A percentile compares a stretch with the other conserved stretches of the same genome.
phyloP scores from a whole-genome alignment of 305 asterid species.

The Euphrasia arctica region DNA sequence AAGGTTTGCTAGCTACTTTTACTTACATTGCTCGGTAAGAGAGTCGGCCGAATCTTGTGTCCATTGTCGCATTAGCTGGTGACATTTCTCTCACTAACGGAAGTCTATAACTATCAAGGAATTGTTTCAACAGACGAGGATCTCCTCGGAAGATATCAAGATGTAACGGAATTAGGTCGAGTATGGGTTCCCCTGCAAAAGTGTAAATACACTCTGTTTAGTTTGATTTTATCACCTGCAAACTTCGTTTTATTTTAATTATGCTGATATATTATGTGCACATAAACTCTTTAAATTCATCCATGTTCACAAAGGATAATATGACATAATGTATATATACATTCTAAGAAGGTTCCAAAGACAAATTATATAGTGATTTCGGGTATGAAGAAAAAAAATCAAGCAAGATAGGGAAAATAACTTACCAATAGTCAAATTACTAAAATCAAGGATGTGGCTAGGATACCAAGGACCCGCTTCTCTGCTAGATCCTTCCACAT shows the following conservation, averaged over 20 bases:
- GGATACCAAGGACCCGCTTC: conserved; percentile 58
- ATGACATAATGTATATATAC: too few species aligned
- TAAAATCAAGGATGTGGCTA: conserved; percentile 84
- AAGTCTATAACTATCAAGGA: conserved; percentile 71
- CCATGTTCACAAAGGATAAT: conserved; percentile 6
- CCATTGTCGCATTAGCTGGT: conserved; percentile 29
- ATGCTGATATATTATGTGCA: neutral
- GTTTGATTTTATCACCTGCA: neutral
- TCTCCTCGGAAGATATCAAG: conserved; percentile 90
- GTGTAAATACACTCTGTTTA: conserved; percentile 7
- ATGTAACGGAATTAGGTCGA: conserved; percentile 76
- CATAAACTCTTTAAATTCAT: conserved; percentile 7
- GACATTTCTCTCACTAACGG: conserved; percentile 49
- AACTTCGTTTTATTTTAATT: conserved; percentile 4
- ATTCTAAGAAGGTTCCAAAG: conserved; percentile 16
- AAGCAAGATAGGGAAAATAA: conserved; percentile 27
- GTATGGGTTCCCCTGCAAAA: conserved; percentile 76
- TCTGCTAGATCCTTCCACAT: conserved; percentile 27
- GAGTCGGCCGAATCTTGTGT: conserved; percentile 41
- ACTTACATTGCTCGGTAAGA: conserved; percentile 87
- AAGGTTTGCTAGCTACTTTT: conserved; percentile 12
- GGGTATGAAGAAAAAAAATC: neutral
- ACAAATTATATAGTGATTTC: conserved; percentile 17
- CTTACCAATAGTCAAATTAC: conserved; percentile 83
- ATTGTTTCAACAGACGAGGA: conserved; percentile 58